phyloP scores from a whole-genome alignment of 257 asterid genomes.

The Solanum megistacrolobum region DNA sequence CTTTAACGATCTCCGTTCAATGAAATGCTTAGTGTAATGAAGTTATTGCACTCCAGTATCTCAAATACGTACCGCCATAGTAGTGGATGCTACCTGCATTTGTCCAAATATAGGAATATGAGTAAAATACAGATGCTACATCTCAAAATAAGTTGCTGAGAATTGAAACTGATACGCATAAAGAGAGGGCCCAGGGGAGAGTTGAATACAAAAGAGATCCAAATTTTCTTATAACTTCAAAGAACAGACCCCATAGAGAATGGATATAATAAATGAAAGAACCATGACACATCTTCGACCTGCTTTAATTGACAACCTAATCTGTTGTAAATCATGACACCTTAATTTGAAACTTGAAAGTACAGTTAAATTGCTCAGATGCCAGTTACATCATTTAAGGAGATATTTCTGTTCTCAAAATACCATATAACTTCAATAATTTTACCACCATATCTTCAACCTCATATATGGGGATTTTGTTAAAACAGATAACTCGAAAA shows the following conservation, averaged over 20 bases:
- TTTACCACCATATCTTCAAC: not conserved
- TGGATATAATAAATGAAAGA: not conserved
- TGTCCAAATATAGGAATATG: not conserved
- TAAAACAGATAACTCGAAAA: not conserved
- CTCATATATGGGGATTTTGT: no score
- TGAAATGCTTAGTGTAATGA: not conserved
- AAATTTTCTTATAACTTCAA: not conserved
- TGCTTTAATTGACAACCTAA: not conserved
- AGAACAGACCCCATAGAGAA: not conserved
- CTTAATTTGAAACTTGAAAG: not conserved
- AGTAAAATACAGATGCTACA: not conserved
- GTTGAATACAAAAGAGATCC: not conserved
- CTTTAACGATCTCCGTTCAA: not conserved
- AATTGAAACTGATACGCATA: not conserved
- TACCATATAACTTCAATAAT: not conserved
- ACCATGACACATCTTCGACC: not conserved
- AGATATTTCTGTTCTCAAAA: not conserved
- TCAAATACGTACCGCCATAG: constrained; percentile 3
- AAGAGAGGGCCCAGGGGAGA: not conserved
- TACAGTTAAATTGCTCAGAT: not conserved
- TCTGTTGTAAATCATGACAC: not conserved
- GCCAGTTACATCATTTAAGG: not conserved
- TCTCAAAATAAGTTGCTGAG: not conserved
- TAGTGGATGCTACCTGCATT: constrained; percentile 3
- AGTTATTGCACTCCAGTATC: not conserved